Evolutionary conservation across 345 rosid genomes (phyloP).

Genomic region (Geranium rotundifolium): DNA sequence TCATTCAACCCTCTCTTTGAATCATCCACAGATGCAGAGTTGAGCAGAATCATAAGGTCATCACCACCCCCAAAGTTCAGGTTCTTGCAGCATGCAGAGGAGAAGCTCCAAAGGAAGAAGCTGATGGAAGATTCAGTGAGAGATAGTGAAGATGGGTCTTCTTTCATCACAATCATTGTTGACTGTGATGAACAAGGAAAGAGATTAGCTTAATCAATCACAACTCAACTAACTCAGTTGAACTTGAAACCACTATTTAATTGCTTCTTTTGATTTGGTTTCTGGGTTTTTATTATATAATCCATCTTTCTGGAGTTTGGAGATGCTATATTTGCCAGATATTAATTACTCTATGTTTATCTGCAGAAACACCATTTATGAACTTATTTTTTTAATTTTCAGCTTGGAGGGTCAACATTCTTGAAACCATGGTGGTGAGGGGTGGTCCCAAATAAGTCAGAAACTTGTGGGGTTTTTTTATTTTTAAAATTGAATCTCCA

Average conservation of each 20-base stretch:
- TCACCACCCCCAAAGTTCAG: background rate
- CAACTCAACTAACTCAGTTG: constrained; percentile 16
- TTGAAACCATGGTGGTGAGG: constrained; percentile 10
- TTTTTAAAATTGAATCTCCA: constrained; percentile 21
- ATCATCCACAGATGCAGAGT: background rate
- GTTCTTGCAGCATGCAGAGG: constrained; percentile 27
- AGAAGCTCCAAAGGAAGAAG: constrained; percentile 31
- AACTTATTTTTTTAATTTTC: constrained; percentile 6
- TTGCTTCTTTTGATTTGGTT: background rate
- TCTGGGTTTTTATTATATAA: background rate
- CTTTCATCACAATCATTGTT: constrained; percentile 41
- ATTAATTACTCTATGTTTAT: constrained; percentile 7
- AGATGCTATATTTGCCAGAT: constrained; percentile 6
- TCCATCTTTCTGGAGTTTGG: constrained; percentile 3
- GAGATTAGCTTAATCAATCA: constrained; percentile 7
- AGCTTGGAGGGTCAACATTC: background rate
- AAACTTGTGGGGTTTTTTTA: constrained; percentile 27
- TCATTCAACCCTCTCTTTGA: constrained; percentile 21
- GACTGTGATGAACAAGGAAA: constrained; percentile 27
- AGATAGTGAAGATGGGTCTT: constrained; percentile 42
- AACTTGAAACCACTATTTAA: constrained; percentile 2
- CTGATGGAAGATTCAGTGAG: background rate
- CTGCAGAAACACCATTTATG: constrained; percentile 5
- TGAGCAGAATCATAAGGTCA: background rate
- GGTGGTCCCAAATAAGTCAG: constrained; percentile 20